Evolutionary conservation across 495 filamentous ascomycete genomes (phyloP).

Genomic region (Podospora tetraspora): DNA sequence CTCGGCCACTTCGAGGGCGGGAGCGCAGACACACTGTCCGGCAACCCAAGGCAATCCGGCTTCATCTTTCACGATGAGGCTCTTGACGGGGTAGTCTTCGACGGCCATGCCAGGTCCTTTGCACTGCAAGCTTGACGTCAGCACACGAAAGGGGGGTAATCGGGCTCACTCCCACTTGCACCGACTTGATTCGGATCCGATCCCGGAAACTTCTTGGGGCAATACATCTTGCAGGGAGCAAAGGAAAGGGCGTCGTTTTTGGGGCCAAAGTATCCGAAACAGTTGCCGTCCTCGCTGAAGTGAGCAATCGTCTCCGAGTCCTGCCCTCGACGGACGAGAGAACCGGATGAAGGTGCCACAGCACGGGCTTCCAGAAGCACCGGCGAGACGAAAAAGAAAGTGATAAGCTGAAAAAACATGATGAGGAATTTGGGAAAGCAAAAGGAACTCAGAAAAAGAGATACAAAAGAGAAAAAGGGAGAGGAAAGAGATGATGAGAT

Average conservation of each 20-base stretch:
- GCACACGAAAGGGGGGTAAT: neutral
- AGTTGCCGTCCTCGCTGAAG: neutral
- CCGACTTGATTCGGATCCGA: neutral
- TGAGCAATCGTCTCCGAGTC: neutral
- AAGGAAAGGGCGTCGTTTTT: neutral
- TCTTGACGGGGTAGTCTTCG: neutral
- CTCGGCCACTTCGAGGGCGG: neutral
- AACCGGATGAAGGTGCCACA: neutral
- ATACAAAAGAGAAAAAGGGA: no score
- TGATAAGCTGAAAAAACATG: neutral
- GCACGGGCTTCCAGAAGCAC: neutral
- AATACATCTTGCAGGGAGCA: neutral
- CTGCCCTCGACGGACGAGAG: neutral
- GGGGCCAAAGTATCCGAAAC: slow-evolving; percentile 3
- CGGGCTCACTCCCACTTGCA: neutral
- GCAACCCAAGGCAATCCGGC: neutral
- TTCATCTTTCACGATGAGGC: neutral
- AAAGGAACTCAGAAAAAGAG: no score
- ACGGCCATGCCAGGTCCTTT: neutral
- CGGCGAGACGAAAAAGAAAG: neutral
- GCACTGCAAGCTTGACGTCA: neutral
- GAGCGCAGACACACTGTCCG: neutral
- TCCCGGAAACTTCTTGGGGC: neutral
- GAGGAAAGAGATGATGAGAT: no score
- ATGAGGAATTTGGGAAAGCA: neutral